Evolutionary conservation across 257 asterid species (phyloP).

Genomic region (Capsicum baccatum): DNA sequence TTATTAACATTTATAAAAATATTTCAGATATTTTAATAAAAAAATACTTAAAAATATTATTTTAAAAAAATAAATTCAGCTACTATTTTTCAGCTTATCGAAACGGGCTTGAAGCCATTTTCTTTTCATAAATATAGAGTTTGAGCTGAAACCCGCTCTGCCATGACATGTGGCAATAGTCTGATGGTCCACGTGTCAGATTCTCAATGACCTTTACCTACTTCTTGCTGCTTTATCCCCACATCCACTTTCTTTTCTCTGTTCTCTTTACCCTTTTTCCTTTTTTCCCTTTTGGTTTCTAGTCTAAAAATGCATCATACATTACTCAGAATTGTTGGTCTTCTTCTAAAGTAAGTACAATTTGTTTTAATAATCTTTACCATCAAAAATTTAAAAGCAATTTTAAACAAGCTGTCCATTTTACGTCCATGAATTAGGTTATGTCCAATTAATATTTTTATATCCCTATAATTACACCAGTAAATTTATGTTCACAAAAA

Average conservation of each 20-base stretch:
- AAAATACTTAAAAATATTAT: no score
- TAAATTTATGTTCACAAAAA: conserved; percentile 28
- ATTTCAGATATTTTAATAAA: no score
- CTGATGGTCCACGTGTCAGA: conserved; percentile 25
- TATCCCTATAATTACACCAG: neutral
- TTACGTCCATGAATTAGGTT: neutral
- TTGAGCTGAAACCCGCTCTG: no score
- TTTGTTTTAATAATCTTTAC: neutral
- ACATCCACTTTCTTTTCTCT: neutral
- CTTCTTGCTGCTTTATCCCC: neutral
- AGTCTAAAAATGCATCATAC: neutral
- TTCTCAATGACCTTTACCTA: conserved; percentile 19
- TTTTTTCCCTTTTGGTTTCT: neutral
- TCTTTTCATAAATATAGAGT: no score
- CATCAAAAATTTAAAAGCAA: neutral
- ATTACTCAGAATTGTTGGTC: neutral
- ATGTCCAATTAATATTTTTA: neutral
- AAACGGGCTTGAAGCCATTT: no score
- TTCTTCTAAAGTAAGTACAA: neutral
- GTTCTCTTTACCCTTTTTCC: neutral
- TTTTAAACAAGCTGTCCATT: neutral
- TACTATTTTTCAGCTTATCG: no score
- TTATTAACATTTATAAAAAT: no score
- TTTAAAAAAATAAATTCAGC: no score
- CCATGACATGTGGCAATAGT: neutral